Conservation (phyloP, 257 asterid genomes). For the Anisodus tanguticus region DNA sequence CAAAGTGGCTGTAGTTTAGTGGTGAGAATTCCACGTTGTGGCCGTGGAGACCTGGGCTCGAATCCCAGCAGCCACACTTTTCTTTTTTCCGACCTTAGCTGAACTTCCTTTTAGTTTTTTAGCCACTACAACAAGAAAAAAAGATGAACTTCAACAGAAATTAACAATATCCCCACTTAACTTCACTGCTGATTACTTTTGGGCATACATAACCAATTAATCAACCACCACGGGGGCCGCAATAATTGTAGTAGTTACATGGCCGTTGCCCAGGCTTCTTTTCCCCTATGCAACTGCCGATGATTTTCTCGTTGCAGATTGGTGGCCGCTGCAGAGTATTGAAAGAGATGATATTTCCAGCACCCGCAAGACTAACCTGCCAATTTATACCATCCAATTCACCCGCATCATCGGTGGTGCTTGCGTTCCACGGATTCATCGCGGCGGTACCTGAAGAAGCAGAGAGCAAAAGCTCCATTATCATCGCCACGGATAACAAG, state of each 20-base stretch:
- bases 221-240: background rate
- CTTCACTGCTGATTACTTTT: background rate
- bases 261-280: background rate
- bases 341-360: background rate
- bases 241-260: background rate
- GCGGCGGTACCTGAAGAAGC: background rate
- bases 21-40: slow-evolving; percentile 99
- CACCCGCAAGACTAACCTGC: background rate
- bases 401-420: background rate
- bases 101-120: background rate
- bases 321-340: background rate
- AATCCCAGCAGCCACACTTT: slow-evolving; percentile 98
- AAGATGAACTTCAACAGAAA: background rate
- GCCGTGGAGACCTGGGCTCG: slow-evolving; percentile 99
- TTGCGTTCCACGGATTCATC: background rate
- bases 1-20: slow-evolving; percentile 90
- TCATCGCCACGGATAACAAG: background rate
- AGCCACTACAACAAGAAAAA: too few relatives aligned
- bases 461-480: background rate
- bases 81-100: too few relatives aligned
- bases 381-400: slow-evolving; percentile 20
- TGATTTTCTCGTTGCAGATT: background rate
- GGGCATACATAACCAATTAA: background rate
- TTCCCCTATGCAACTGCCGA: background rate
- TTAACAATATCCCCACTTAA: background rate